Percentiles rank a stretch among this genome's conserved stretches.
Conservation (phyloP, 1,139 yeast species). For the Suhomyces choctaworum region DNA sequence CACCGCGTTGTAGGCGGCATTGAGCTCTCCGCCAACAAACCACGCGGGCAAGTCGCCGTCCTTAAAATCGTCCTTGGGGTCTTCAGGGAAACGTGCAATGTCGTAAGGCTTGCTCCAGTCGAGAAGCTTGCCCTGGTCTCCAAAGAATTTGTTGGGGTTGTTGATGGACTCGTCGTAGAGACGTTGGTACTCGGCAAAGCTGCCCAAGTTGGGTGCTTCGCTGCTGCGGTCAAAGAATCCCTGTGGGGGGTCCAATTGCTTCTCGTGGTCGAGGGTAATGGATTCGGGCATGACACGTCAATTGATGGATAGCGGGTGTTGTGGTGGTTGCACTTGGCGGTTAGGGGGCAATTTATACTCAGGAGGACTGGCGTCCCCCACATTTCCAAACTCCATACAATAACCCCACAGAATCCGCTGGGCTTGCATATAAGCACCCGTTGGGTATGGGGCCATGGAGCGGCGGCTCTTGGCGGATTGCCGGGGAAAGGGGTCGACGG, state of each 20-base stretch:
- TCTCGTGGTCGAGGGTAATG: slow-evolving; percentile 46
- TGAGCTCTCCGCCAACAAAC: slow-evolving; percentile 76
- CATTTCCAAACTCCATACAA: slow-evolving; percentile 3
- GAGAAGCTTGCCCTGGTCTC: slow-evolving; percentile 59
- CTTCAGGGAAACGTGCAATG: slow-evolving; percentile 54
- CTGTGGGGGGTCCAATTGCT: slow-evolving; percentile 49
- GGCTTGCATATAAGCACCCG: background rate
- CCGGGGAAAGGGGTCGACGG: no score
- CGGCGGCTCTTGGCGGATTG: no score
- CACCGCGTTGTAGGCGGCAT: slow-evolving; percentile 75
- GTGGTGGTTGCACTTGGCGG: no score
- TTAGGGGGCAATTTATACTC: no score
- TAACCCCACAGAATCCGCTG: background rate
- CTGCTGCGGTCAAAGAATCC: slow-evolving; percentile 58
- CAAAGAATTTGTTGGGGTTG: slow-evolving; percentile 65
- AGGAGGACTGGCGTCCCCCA: slow-evolving; percentile 2
- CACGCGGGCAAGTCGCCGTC: slow-evolving; percentile 72
- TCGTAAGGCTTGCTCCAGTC: slow-evolving; percentile 68
- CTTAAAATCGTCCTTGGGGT: slow-evolving; percentile 52
- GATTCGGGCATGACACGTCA: slow-evolving; percentile 17
- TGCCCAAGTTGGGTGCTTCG: slow-evolving; percentile 45
- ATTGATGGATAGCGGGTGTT: no score
- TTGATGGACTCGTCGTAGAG: slow-evolving; percentile 68
- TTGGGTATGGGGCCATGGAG: background rate
- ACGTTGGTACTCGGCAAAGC: slow-evolving; percentile 56